Evolutionary conservation across 2,329 filamentous ascomycete genomes (phyloP), one percentile per base, ranked within the genome.

Genomic region (Sporothrix luriei): DNA sequence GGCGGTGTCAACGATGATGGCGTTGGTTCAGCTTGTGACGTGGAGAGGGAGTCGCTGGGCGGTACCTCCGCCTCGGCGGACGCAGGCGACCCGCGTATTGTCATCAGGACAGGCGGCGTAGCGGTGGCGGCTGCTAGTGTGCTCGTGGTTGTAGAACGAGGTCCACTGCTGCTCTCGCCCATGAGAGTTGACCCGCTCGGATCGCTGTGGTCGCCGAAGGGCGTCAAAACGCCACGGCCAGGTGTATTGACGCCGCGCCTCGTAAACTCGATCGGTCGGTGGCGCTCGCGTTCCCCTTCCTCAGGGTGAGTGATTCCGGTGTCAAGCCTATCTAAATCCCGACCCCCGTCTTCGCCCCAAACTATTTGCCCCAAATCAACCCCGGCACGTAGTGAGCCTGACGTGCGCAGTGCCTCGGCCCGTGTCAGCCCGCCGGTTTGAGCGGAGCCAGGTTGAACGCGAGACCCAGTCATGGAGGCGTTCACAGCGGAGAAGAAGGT

Each of bases 361-460:
- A 33, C 52, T 55, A 19, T 33, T 33, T 55, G 26, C 19, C 33
- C 52, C 7, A 16, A 16, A 29, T 38, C 46, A 21, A 13, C 19
- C 19, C 9, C 24, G 29, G 26, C 62, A 13, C 19, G 43, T 29
- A 55, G 14, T 38, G 54, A 21, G 40, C 26, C 40, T 10, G 46
- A 49, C 2, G 40, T 48, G 38, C 40, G 38, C 24, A 57, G 46
- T 24, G 51, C 5, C 54, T 43, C 49, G 16, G 24, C 21, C 13
- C 4, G 26, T 51, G 43, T 46, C 52, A 55, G 46, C 40, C 52
- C 52, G 40, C 38, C 66, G 54, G 66, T 55, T 13, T 68, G 51
- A 40, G 38, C 26, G 38, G 38, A 57, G 66, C 46, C 51, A 61
- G 52, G 66, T 68, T 68, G 66, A 68, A 68, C 66, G 54, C 66